Percentiles rank a stretch among this genome's conserved stretches.
Evolutionary conservation across 2,329 filamentous ascomycete species (phyloP).

Genomic region (Verticillium longisporum): DNA sequence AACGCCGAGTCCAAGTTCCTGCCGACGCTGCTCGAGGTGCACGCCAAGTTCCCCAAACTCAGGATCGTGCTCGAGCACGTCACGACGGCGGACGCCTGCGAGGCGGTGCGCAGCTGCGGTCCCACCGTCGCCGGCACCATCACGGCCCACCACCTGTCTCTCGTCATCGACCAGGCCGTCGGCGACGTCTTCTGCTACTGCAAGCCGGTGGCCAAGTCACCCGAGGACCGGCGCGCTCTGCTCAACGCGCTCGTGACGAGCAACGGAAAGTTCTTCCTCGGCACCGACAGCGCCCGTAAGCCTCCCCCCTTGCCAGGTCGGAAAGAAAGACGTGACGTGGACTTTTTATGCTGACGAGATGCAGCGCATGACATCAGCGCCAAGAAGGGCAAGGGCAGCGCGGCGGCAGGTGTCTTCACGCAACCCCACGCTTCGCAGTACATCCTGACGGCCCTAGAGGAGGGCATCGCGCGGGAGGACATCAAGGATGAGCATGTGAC

Average conservation of each 20-base stretch:
- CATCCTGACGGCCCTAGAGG: constrained; percentile 51
- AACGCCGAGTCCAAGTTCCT: constrained; percentile 74
- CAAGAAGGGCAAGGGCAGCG: constrained; percentile 50
- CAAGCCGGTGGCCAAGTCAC: constrained; percentile 67
- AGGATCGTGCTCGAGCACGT: constrained; percentile 73
- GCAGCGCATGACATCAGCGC: constrained; percentile 46
- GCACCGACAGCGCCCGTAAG: constrained; percentile 60
- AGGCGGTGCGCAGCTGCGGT: constrained; percentile 70
- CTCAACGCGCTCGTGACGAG: constrained; percentile 55
- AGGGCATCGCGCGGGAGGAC: constrained; percentile 41
- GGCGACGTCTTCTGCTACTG: constrained; percentile 60
- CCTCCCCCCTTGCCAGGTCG: constrained; percentile 1
- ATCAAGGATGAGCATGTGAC: constrained; percentile 45
- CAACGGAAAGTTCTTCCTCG: constrained; percentile 65
- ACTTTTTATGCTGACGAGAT: not conserved
- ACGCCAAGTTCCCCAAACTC: constrained; percentile 67
- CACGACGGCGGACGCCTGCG: constrained; percentile 74
- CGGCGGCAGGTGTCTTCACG: constrained; percentile 72
- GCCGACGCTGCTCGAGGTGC: constrained; percentile 68
- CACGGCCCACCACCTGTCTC: constrained; percentile 69
- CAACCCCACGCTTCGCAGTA: constrained; percentile 64
- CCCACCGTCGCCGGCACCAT: constrained; percentile 56
- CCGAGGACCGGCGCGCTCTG: constrained; percentile 65
- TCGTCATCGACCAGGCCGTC: constrained; percentile 65
- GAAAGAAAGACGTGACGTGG: not conserved